These are phyloP conservation scores for Phlebopus sp. DNA, from an alignment of 1,284 basidiomycete species.

Conservation along the genomic window DNA sequence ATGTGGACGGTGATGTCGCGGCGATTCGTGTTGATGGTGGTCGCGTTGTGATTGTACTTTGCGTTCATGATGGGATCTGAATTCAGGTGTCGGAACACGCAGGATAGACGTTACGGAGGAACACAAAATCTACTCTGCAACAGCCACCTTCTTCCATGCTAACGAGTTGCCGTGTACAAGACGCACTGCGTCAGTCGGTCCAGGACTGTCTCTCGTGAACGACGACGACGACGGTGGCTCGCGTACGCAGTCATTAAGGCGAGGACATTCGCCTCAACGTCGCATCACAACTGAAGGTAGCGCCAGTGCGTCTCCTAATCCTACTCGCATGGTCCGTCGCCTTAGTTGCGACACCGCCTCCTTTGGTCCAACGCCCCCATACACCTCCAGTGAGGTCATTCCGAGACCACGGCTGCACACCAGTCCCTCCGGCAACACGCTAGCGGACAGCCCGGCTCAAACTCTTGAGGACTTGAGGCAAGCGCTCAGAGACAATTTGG, in stretches of 20 bases:
- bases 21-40: too few relatives aligned
- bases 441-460: slow-evolving; percentile 29
- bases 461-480: slow-evolving; percentile 43
- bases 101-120: slow-evolving; percentile 80
- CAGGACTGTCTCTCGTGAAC: slow-evolving; percentile 48
- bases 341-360: neutral
- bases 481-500: slow-evolving; percentile 30
- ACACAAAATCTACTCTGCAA: slow-evolving; percentile 71
- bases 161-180: slow-evolving; percentile 31
- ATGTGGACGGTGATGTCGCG: too few relatives aligned
- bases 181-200: slow-evolving; percentile 78
- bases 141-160: slow-evolving; percentile 75
- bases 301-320: neutral
- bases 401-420: neutral
- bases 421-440: neutral
- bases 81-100: slow-evolving; percentile 72
- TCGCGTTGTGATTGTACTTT: neutral
- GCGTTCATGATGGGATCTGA: slow-evolving; percentile 8
- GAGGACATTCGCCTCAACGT: slow-evolving; percentile 4
- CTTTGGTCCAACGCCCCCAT: slow-evolving; percentile 29
- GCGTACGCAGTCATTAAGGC: slow-evolving; percentile 2
- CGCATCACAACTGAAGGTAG: slow-evolving; percentile 5
- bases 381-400: slow-evolving; percentile 22
- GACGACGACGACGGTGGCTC: slow-evolving; percentile 35
- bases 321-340: neutral